phyloP scores from a whole-genome alignment of 169 alveolate species.

The Eimeria sp. region DNA sequence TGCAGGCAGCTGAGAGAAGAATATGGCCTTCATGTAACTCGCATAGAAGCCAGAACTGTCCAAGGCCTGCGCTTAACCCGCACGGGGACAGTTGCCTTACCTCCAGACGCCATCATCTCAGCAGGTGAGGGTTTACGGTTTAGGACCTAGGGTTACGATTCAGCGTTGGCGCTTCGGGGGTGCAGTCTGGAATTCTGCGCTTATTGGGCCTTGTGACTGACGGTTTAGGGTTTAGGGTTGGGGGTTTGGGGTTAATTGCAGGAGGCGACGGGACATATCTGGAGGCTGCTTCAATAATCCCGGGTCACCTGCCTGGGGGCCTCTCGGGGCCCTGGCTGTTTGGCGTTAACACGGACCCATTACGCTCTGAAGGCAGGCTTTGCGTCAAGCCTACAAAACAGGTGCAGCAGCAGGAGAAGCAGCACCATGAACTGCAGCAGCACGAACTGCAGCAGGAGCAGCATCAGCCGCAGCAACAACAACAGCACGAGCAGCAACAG shows the following conservation, averaged over 20 bases:
- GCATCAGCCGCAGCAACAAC: not conserved
- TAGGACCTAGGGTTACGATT: not conserved
- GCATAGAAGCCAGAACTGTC: slow-evolving; percentile 55
- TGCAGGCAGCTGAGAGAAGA: slow-evolving; percentile 73
- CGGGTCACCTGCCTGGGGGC: slow-evolving; percentile 61
- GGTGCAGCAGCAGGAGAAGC: not conserved
- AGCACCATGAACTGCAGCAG: not conserved
- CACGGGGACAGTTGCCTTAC: slow-evolving; percentile 42
- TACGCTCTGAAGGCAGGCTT: slow-evolving; percentile 88
- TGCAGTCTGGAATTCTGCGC: not conserved
- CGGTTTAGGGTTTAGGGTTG: not conserved
- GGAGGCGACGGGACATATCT: slow-evolving; percentile 93
- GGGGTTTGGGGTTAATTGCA: not conserved
- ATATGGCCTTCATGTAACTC: slow-evolving; percentile 65
- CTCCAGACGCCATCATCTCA: slow-evolving; percentile 78
- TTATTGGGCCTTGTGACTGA: not conserved
- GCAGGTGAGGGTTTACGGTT: slow-evolving; percentile 23
- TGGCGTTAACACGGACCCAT: slow-evolving; percentile 91
- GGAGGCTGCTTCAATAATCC: slow-evolving; percentile 90
- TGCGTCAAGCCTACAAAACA: slow-evolving; percentile 68
- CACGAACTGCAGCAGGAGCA: slow-evolving; percentile 10
- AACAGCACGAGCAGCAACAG: no score
- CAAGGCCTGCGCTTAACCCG: not conserved
- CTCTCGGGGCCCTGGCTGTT: slow-evolving; percentile 82
- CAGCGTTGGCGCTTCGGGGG: not conserved